Percentiles rank a stretch among this genome's conserved stretches.
phyloP scores from a whole-genome alignment of 208 protist species.

The Leishmania aethiopica region DNA sequence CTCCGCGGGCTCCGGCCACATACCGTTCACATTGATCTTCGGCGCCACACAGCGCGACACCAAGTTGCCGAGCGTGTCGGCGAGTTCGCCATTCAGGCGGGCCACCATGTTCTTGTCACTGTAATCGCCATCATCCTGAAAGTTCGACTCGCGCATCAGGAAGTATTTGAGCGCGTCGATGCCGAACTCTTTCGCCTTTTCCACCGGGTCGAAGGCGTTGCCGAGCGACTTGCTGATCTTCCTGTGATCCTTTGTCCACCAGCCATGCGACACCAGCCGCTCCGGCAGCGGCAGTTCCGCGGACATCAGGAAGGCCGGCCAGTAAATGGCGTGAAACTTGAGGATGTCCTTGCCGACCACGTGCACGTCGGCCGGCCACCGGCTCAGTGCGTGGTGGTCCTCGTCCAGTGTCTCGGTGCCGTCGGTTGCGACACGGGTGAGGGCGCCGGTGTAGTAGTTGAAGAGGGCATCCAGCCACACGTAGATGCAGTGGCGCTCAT shows the following conservation, averaged over 20 bases:
- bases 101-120: conserved; percentile 87
- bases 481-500: conserved; percentile 97
- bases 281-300: conserved; percentile 93
- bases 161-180: conserved; percentile 96
- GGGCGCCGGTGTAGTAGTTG: conserved; percentile 98
- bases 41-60: conserved; percentile 81
- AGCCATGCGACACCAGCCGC: conserved; percentile 93
- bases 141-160: conserved; percentile 93
- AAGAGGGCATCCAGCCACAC: conserved; percentile 99
- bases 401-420: conserved; percentile 47
- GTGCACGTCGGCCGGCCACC: conserved; percentile 91
- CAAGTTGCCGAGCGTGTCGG: conserved; percentile 95
- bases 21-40: conserved; percentile 82
- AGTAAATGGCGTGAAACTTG: conserved; percentile 99
- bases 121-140: conserved; percentile 97
- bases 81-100: conserved; percentile 93
- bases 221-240: conserved; percentile 99
- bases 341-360: conserved; percentile 99
- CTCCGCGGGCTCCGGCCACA: conserved; percentile 68
- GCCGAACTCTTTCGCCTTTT: conserved; percentile 84
- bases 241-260: conserved; percentile 95
- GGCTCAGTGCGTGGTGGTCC: conserved; percentile 44
- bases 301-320: conserved; percentile 98
- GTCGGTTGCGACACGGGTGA: conserved; percentile 42
- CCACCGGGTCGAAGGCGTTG: conserved; percentile 96